These are phyloP conservation scores for Clavispora phyllophila DNA, from an alignment of 805 yeast genomes.

Conservation along the genomic window DNA sequence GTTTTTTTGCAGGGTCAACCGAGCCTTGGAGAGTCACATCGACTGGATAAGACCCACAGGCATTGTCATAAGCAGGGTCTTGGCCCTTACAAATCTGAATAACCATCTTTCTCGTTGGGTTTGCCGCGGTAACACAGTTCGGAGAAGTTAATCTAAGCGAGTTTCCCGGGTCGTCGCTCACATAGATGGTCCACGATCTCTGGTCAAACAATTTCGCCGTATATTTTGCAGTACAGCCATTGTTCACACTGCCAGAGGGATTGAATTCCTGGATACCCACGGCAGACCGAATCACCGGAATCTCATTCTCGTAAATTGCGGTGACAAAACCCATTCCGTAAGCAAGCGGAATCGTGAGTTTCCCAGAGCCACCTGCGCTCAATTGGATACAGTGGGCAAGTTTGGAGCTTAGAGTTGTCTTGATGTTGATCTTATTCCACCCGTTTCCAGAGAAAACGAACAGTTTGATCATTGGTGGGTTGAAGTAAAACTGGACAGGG, in stretches of 20 bases:
- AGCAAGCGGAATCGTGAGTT: slow-evolving; percentile 53
- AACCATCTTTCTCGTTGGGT: slow-evolving; percentile 23
- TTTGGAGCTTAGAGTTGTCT: slow-evolving; percentile 24
- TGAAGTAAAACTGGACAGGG: slow-evolving; percentile 59
- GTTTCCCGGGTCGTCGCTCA: slow-evolving; percentile 34
- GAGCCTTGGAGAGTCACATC: slow-evolving; percentile 39
- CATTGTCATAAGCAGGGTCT: slow-evolving; percentile 42
- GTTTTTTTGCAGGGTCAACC: slow-evolving; percentile 21
- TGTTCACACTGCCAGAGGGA: slow-evolving; percentile 20
- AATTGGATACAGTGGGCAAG: slow-evolving; percentile 26
- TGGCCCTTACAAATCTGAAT: slow-evolving; percentile 59
- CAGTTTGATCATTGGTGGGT: slow-evolving; percentile 63
- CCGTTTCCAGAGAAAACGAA: slow-evolving; percentile 40
- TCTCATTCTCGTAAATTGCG: slow-evolving; percentile 33
- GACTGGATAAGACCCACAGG: slow-evolving; percentile 60
- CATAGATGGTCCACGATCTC: slow-evolving; percentile 64
- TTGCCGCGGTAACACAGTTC: slow-evolving; percentile 28
- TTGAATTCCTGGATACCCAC: slow-evolving; percentile 59
- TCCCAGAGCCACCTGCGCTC: slow-evolving; percentile 23
- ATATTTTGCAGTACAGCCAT: slow-evolving; percentile 46
- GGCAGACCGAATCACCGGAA: slow-evolving; percentile 43
- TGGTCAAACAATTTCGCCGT: slow-evolving; percentile 49
- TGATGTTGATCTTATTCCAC: slow-evolving; percentile 18
- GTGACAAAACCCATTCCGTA: slow-evolving; percentile 85
- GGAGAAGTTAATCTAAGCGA: slow-evolving; percentile 26